Percentiles rank a stretch among this genome's conserved stretches.
These are phyloP conservation scores for Acacia melanoxylon DNA, from an alignment of 306 rosid genomes.

Conservation along the genomic window DNA sequence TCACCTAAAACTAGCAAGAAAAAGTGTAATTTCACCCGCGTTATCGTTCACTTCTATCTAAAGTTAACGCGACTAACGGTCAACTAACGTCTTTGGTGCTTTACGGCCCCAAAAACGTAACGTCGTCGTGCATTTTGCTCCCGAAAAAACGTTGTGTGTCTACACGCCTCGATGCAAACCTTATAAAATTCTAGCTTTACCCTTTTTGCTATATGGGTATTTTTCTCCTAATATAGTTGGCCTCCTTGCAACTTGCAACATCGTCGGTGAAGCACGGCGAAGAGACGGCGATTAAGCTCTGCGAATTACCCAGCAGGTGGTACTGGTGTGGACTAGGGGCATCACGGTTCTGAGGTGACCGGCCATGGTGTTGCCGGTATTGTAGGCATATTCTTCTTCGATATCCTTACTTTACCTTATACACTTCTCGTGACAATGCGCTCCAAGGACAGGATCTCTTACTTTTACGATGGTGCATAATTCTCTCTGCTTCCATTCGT, in stretches of 20 bases:
- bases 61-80: no score
- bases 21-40: no score
- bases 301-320: background rate
- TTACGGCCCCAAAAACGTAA: no score
- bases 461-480: conserved; percentile 83
- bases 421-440: conserved; percentile 42
- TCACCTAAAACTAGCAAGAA: no score
- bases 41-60: no score
- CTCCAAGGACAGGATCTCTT: conserved; percentile 87
- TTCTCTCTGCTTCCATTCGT: background rate
- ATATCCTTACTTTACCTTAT: background rate
- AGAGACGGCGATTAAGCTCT: background rate
- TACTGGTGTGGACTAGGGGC: background rate
- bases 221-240: no score
- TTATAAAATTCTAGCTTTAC: no score
- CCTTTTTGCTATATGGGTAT: no score
- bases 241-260: background rate
- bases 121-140: no score
- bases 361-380: conserved; percentile 28
- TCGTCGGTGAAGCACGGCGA: background rate
- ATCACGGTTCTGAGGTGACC: background rate
- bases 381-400: conserved; percentile 1
- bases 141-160: no score
- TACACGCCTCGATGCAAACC: no score
- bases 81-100: no score